Conservation (phyloP, 345 rosid genomes). For the Fremontodendron californicum region DNA sequence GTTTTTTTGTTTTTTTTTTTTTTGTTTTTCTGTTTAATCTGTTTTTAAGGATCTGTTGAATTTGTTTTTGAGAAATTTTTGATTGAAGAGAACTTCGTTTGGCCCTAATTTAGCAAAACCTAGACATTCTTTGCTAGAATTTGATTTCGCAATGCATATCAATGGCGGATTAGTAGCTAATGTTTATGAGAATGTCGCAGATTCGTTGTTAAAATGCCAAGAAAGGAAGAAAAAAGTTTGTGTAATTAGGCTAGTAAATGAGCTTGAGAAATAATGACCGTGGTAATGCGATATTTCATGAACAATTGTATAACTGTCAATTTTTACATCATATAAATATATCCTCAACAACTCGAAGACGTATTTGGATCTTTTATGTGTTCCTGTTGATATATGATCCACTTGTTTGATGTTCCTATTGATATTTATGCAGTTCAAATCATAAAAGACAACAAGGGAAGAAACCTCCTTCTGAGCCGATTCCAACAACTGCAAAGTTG, state of each 20-base stretch:
- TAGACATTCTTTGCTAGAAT: background rate
- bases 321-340: background rate
- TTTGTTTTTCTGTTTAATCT: background rate
- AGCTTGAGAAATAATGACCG: background rate
- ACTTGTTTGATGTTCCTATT: background rate
- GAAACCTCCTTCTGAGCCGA: slow-evolving; percentile 45
- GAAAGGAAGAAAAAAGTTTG: background rate
- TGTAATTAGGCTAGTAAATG: background rate
- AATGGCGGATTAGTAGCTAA: slow-evolving; percentile 5
- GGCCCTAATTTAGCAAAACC: background rate
- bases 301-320: background rate
- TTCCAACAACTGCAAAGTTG: slow-evolving; percentile 33
- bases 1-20: too few relatives aligned
- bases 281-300: background rate
- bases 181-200: background rate
- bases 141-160: background rate
- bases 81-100: background rate
- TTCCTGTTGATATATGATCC: background rate
- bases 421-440: slow-evolving; percentile 33
- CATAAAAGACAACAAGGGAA: slow-evolving; percentile 46
- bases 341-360: background rate
- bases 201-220: background rate
- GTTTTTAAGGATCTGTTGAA: too few relatives aligned
- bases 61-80: background rate
- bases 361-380: background rate